Percentiles rank a stretch among this genome's conserved stretches.
phyloP scores from a whole-genome alignment of 257 asterid species.

The Forsythia viridissima region DNA sequence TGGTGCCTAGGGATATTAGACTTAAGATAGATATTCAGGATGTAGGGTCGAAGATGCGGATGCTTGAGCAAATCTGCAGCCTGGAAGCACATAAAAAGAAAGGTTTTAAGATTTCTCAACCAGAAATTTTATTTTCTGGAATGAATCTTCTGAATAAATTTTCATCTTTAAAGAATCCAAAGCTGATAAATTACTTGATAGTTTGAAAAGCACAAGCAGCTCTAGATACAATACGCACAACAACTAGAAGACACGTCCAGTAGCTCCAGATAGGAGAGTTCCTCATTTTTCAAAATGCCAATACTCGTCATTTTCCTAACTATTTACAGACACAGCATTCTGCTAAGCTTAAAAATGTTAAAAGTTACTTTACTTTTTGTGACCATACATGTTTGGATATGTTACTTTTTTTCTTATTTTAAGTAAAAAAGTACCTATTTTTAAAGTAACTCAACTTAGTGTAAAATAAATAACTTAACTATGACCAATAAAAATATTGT shows the following conservation, averaged over 20 bases:
- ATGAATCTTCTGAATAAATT: not conserved
- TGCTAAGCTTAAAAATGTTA: not conserved
- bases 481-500: not conserved
- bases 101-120: not conserved
- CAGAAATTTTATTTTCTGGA: not conserved
- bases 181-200: not conserved
- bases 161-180: too few relatives aligned
- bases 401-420: too few relatives aligned
- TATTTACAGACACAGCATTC: too few relatives aligned
- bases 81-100: slow-evolving; percentile 32
- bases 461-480: too few relatives aligned
- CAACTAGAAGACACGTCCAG: too few relatives aligned
- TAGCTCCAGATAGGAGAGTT: too few relatives aligned
- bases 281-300: too few relatives aligned
- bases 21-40: slow-evolving; percentile 59
- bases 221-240: too few relatives aligned
- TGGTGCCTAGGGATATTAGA: slow-evolving; percentile 58
- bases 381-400: not conserved
- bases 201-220: too few relatives aligned
- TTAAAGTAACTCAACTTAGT: not conserved
- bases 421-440: not conserved
- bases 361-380: not conserved
- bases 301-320: too few relatives aligned
- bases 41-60: slow-evolving; percentile 76
- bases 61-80: slow-evolving; percentile 88